phyloP scores from a whole-genome alignment of 108 stramenopile genomes.

The Cyclotella kingstonii region DNA sequence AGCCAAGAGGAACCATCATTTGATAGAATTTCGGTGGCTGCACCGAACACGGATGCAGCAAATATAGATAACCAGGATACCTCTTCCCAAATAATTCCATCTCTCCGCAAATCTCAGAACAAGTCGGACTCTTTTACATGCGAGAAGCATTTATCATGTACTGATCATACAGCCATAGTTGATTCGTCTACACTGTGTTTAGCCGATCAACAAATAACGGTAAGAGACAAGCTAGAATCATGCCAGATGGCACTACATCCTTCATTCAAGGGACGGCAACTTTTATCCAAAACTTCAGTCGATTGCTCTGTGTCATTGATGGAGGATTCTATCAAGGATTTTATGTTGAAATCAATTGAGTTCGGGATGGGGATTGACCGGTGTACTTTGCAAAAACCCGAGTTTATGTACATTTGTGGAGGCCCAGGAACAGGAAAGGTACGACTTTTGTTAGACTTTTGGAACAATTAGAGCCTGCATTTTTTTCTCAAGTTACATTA shows the following conservation, averaged over 20 bases:
- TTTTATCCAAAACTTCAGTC: conserved; percentile 7
- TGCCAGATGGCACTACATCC: conserved; percentile 33
- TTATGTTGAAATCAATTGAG: conserved; percentile 29
- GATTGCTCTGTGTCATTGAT: conserved; percentile 8
- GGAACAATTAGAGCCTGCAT: too few relatives aligned
- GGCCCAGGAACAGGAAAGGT: conserved; percentile 77
- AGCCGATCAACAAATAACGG: conserved; percentile 4
- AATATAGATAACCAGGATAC: too few relatives aligned
- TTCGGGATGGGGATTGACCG: conserved; percentile 7
- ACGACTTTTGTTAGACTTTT: conserved; percentile 3
- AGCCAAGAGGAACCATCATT: too few relatives aligned
- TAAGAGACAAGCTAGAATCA: conserved; percentile 30
- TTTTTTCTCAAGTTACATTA: background rate
- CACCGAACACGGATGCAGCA: too few relatives aligned
- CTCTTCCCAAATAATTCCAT: too few relatives aligned
- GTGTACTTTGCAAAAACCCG: conserved; percentile 12
- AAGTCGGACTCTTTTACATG: too few relatives aligned
- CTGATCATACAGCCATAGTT: background rate
- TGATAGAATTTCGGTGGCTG: too few relatives aligned
- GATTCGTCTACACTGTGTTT: background rate
- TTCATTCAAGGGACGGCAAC: conserved; percentile 16
- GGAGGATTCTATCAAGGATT: conserved; percentile 19
- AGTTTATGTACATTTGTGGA: conserved; percentile 69
- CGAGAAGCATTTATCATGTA: too few relatives aligned
- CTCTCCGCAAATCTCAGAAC: too few relatives aligned